Evolutionary conservation across 2,329 filamentous ascomycete genomes (phyloP).

Genomic region (Aspergillus aculeatus): DNA sequence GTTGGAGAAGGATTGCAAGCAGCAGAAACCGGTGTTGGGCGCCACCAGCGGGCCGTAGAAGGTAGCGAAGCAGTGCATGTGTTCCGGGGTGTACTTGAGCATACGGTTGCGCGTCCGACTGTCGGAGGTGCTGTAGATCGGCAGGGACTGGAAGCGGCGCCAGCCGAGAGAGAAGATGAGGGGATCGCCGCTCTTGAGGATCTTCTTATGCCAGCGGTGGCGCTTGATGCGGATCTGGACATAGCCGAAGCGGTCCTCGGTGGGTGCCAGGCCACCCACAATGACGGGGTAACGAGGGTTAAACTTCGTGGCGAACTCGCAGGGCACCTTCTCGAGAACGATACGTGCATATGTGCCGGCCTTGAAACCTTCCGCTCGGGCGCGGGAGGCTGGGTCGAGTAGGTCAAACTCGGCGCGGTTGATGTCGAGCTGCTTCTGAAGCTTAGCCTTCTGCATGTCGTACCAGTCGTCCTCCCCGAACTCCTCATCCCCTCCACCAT

Average conservation of each 20-base stretch:
- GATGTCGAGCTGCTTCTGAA: conserved; percentile 95
- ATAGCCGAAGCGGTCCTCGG: conserved; percentile 93
- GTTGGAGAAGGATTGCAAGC: conserved; percentile 83
- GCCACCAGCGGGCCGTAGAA: conserved; percentile 94
- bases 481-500: conserved; percentile 65
- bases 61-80: conserved; percentile 97
- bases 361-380: conserved; percentile 82
- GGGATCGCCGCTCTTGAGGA: conserved; percentile 96
- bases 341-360: conserved; percentile 93
- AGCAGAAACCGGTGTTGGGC: conserved; percentile 93
- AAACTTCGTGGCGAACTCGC: conserved; percentile 84
- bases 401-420: conserved; percentile 90
- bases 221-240: conserved; percentile 96
- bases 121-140: conserved; percentile 93
- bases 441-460: conserved; percentile 87
- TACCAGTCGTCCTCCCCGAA: conserved; percentile 99
- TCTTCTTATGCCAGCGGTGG: conserved; percentile 98
- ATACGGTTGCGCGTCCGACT: conserved; percentile 91
- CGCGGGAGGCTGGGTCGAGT: conserved; percentile 78
- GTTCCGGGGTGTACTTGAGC: conserved; percentile 98
- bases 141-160: conserved; percentile 89
- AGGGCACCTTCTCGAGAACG: conserved; percentile 82
- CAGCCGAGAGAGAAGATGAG: conserved; percentile 96
- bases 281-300: conserved; percentile 79
- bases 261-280: conserved; percentile 85